Evolutionary conservation across 768 basidiomycete genomes (phyloP), one percentile per base, ranked within the genome.

Genomic region (Amanita rubescens): DNA sequence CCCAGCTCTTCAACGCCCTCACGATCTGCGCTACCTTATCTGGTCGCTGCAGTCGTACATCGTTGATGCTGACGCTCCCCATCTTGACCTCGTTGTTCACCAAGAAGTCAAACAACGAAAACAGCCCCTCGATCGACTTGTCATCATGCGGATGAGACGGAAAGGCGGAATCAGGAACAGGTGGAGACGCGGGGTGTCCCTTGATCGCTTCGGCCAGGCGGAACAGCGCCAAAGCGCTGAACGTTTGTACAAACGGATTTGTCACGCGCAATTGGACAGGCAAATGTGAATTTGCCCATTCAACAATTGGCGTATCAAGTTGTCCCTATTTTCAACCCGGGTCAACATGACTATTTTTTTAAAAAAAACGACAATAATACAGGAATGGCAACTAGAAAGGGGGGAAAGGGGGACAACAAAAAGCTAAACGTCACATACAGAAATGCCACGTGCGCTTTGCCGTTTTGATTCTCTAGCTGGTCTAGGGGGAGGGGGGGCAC

Each of bases 41-140:
- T 45, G 82, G 74, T 64, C 87, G 90, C 27, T 89, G 90, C 56
- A 82, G 80, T 48, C 90, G 76, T 32, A 98, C 77, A 68, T 98
- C 95, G 64, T 95, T 95, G 69, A 96, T 94, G 60, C 89, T 93
- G 30, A 97, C 86, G 56, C 84, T 81, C 8, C 89, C 94, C 75
- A 95, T 90, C 70, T 87, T 87, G 54, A 94, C 84, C 46, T 93
- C 93, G 56, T 92, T 90, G 61, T 94, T 92, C 44, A 97, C 77
- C 52, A 96, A 69, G 69, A 91, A 94, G 69, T 97, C 94, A 69
- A 96, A 95, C 52, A 95, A 71, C 53, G 80, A 76, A 73, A 95
- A 94, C 25, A 95, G 72, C 14, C 93, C 91, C 24, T 92, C 90
- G 12, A 95, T 72, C 43, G 52, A n/a, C 59, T 87, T 89, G 58